Percentiles rank a stretch among this genome's conserved stretches.
Evolutionary conservation across 2,329 filamentous ascomycete species (phyloP).

Genomic region (Arthroderma sp.): DNA sequence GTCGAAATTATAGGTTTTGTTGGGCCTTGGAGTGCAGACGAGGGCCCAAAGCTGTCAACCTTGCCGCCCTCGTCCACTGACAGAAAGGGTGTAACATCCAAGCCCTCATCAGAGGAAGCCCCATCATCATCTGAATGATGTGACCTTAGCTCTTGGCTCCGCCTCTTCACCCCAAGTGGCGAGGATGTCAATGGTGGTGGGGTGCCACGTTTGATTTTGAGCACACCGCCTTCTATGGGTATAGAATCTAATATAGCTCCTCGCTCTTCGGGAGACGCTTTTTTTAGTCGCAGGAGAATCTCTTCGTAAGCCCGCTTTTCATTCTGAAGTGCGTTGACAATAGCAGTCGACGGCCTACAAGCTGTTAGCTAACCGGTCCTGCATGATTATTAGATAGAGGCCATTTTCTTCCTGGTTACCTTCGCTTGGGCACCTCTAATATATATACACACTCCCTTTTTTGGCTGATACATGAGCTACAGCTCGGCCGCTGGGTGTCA

Average conservation of each 20-base stretch:
- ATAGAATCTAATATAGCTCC: constrained; percentile 8
- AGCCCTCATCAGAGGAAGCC: constrained; percentile 11
- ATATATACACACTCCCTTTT: constrained; percentile 13
- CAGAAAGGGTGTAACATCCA: constrained; percentile 11
- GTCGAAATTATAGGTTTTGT: constrained; percentile 7
- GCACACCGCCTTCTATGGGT: constrained; percentile 8
- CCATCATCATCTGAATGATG: constrained; percentile 10
- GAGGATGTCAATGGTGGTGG: constrained; percentile 1
- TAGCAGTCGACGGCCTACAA: constrained; percentile 11
- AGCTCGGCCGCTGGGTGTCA: constrained; percentile 22
- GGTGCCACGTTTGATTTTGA: constrained; percentile 4
- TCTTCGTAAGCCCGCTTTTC: constrained; percentile 11
- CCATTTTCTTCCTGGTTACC: constrained; percentile 4
- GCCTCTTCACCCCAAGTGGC: constrained; percentile 3
- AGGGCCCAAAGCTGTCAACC: constrained; percentile 10
- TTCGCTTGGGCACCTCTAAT: constrained; percentile 11
- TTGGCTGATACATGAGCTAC: constrained; percentile 20
- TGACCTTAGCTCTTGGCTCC: not conserved
- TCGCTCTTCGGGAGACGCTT: constrained; percentile 9
- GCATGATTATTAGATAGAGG: not conserved
- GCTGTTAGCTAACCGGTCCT: constrained; percentile 1
- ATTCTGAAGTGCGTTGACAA: constrained; percentile 10
- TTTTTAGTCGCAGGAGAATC: constrained; percentile 8
- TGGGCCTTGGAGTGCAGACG: constrained; percentile 10
- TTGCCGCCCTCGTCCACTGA: constrained; percentile 11